phyloP scores from a whole-genome alignment of 2,329 filamentous ascomycete genomes.

The Nemania sp. region DNA sequence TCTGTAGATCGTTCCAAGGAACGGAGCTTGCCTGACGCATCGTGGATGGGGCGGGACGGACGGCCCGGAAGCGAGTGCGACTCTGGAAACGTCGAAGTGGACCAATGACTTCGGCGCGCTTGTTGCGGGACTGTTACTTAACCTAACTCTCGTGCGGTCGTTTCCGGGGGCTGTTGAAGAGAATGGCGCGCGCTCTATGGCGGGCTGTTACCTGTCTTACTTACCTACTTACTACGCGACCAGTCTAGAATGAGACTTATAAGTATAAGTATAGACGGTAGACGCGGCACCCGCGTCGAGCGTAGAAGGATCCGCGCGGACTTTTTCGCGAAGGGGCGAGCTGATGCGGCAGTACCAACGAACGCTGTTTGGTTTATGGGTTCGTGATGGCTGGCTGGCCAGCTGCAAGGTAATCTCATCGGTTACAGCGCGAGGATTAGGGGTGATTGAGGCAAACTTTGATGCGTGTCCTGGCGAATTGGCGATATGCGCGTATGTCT shows the following conservation, averaged over 20 bases:
- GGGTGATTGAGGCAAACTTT: slow-evolving; percentile 17
- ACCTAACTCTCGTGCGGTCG: not conserved
- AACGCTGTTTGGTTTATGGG: slow-evolving; percentile 7
- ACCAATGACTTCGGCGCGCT: slow-evolving; percentile 22
- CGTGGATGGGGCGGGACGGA: slow-evolving; percentile 20
- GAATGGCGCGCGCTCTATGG: slow-evolving; percentile 7
- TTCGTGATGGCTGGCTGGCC: slow-evolving; percentile 15
- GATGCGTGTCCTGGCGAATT: slow-evolving; percentile 10
- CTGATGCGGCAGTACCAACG: slow-evolving; percentile 14
- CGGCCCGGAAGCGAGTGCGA: slow-evolving; percentile 29
- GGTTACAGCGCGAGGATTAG: slow-evolving; percentile 9
- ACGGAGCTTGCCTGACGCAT: slow-evolving; percentile 16
- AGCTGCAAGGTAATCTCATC: slow-evolving; percentile 20
- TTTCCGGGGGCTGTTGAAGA: not conserved
- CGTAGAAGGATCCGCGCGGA: not conserved
- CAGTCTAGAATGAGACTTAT: slow-evolving; percentile 8
- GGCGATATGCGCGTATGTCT: slow-evolving; percentile 1
- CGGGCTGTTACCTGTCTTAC: not conserved
- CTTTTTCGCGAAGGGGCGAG: slow-evolving; percentile 9
- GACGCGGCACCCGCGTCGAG: slow-evolving; percentile 7
- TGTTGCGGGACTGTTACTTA: slow-evolving; percentile 27
- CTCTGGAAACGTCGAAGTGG: slow-evolving; percentile 20
- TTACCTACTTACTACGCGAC: not conserved
- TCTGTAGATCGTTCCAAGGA: slow-evolving; percentile 19
- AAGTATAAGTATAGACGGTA: slow-evolving; percentile 5